phyloP scores from a whole-genome alignment of 352 stramenopile genomes.

The Globisporangium abappressorium region DNA sequence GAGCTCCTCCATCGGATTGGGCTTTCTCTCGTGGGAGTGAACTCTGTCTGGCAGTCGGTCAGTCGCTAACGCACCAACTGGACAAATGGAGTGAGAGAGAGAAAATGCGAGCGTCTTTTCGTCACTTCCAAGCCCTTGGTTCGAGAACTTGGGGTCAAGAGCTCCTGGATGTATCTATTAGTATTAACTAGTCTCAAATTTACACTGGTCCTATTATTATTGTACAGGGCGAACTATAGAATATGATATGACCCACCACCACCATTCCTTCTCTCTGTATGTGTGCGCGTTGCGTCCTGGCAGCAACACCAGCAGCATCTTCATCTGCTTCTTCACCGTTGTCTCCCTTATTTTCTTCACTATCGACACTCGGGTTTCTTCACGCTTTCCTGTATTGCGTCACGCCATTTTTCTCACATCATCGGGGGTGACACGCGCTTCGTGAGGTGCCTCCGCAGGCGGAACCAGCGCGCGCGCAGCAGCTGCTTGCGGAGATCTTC shows the following conservation, averaged over 20 bases:
- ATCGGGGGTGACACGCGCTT: constrained; percentile 46
- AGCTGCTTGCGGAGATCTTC: constrained; percentile 60
- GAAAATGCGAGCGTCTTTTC: neutral
- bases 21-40: neutral
- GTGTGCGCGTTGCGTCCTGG: neutral
- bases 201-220: constrained; percentile 3
- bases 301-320: neutral
- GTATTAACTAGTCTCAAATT: neutral
- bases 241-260: neutral
- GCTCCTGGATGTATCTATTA: neutral
- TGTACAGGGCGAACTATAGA: constrained; percentile 1
- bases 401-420: neutral
- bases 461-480: constrained; percentile 58
- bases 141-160: neutral
- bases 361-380: neutral
- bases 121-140: neutral
- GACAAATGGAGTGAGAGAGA: too few species aligned
- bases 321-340: neutral
- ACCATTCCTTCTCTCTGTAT: neutral
- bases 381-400: neutral
- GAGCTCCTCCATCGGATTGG: constrained; percentile 36
- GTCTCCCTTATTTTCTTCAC: neutral
- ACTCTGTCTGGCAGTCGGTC: neutral
- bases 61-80: neutral
- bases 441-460: constrained; percentile 55